These are phyloP conservation scores for Trichosporon asahii DNA, from an alignment of 1,284 basidiomycete genomes.

Conservation along the genomic window DNA sequence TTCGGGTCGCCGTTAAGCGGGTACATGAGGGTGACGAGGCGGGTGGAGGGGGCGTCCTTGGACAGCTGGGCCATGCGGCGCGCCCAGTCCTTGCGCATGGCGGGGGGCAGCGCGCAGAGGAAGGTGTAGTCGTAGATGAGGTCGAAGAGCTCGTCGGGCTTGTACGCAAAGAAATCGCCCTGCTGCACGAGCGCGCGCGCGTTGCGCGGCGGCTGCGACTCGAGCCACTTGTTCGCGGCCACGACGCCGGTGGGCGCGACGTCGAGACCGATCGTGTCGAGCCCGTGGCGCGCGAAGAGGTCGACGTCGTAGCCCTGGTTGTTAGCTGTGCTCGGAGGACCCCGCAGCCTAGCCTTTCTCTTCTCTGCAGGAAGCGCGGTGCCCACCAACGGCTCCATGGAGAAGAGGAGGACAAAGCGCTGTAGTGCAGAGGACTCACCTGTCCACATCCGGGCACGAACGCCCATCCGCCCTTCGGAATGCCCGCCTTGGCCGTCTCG, in stretches of 20 bases:
- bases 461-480: constrained; percentile 59
- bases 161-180: constrained; percentile 60
- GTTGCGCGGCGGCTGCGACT: constrained; percentile 17
- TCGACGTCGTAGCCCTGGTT: constrained; percentile 66
- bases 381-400: too few species aligned
- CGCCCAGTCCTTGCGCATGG: constrained; percentile 60
- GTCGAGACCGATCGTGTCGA: constrained; percentile 59
- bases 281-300: constrained; percentile 57
- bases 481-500: constrained; percentile 45
- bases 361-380: too few species aligned
- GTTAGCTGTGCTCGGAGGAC: too few species aligned
- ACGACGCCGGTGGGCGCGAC: constrained; percentile 59
- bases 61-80: constrained; percentile 59
- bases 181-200: constrained; percentile 45
- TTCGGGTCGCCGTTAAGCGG: constrained; percentile 51
- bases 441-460: constrained; percentile 70
- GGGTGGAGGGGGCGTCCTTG: constrained; percentile 58
- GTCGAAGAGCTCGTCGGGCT: constrained; percentile 56
- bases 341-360: too few species aligned
- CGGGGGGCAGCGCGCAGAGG: constrained; percentile 66
- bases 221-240: constrained; percentile 56
- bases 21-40: constrained; percentile 60
- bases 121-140: constrained; percentile 71
- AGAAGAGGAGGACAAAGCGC: too few species aligned
- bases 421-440: constrained; percentile 51